Percentiles rank a stretch among this genome's conserved stretches.
These are phyloP conservation scores for Eutypella sp. DNA, from an alignment of 2,329 filamentous ascomycete genomes.

Conservation along the genomic window DNA sequence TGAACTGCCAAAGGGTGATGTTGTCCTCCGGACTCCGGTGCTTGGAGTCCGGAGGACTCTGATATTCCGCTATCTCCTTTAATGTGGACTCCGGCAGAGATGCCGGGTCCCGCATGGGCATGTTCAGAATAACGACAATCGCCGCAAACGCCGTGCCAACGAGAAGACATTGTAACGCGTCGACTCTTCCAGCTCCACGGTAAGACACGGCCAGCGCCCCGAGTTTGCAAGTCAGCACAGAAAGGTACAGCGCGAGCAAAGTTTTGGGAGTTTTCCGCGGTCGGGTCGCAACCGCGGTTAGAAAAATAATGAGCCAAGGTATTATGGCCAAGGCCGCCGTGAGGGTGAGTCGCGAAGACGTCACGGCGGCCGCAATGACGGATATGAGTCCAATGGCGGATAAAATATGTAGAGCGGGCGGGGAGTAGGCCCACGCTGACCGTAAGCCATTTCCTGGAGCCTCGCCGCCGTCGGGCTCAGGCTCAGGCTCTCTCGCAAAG, in stretches of 20 bases:
- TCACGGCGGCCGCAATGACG: slow-evolving; percentile 25
- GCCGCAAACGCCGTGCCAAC: slow-evolving; percentile 39
- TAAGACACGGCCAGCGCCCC: slow-evolving; percentile 20
- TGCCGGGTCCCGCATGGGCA: slow-evolving; percentile 62
- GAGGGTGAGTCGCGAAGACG: slow-evolving; percentile 19
- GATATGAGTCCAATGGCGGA: slow-evolving; percentile 30
- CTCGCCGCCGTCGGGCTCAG: no score
- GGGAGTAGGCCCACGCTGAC: slow-evolving; percentile 37
- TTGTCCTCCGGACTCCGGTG: slow-evolving; percentile 76
- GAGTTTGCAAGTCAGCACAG: slow-evolving; percentile 28
- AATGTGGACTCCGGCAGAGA: slow-evolving; percentile 33
- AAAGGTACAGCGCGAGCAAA: slow-evolving; percentile 34
- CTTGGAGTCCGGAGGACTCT: slow-evolving; percentile 47
- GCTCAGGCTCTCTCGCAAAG: slow-evolving; percentile 36
- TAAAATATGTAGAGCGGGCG: slow-evolving; percentile 28
- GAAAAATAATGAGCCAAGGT: slow-evolving; percentile 34
- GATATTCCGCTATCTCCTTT: slow-evolving; percentile 55
- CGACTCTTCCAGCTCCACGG: slow-evolving; percentile 25
- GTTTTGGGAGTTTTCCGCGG: slow-evolving; percentile 38
- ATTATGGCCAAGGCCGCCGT: slow-evolving; percentile 28
- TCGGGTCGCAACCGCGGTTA: slow-evolving; percentile 33
- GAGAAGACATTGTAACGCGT: slow-evolving; percentile 28
- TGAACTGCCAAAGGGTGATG: slow-evolving; percentile 74
- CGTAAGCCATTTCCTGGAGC: no score
- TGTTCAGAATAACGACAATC: slow-evolving; percentile 53